Base-by-base conservation (phyloP, 1,139 yeast genomes). In the Blastobotrys niveus region DNA sequence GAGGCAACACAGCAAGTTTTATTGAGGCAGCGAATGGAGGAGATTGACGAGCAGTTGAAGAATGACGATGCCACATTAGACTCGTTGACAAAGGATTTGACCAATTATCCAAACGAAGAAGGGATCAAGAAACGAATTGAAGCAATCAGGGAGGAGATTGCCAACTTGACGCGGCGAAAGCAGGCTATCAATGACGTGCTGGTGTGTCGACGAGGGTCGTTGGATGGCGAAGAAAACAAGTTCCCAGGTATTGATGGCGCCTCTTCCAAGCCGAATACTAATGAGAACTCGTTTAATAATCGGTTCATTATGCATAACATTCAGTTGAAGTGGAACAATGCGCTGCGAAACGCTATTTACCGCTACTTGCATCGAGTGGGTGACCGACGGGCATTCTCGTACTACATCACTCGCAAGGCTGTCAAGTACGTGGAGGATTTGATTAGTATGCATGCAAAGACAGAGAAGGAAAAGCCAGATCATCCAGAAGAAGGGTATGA, bases 271-370 rank as follows among this genome's bases (percentile, higher is more conserved):
- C 45, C 41, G 8, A 30, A 31, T 18, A 34, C 24, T 20, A 37
- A 37, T 27, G 48, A 42, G 20, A 46, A 36, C 24, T 25, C 43
- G 14, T 87, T 80, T 65, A 82, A 80, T 52, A 89, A 91, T 59
- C 69, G 93, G 43, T 89, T 84, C 59, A 79, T 83, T 49, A 70
- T 89, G 26, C 94, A 88, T 57, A 80, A 83, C 53, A 72, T 88
- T 61, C 77, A 80, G 55, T 61, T 88, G 57, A 82, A 79, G 53
- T 88, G 96, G 96, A 81, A 83, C 59, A 82, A 83, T 49, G 61
- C 68, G 6, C 70, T 82, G 10, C 70, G 94, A 43, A 77, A 84
- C 52, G 71, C 76, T 29, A 67, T 87, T 44, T 70, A 75, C 53
- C 72, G 77, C 33, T 86, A 85, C 56, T 61, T 82, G 31, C 82